Percentiles rank a stretch among this genome's conserved stretches.
Evolutionary conservation across 164 flowering plant genomes (phyloP).

Genomic region (Piper betle): DNA sequence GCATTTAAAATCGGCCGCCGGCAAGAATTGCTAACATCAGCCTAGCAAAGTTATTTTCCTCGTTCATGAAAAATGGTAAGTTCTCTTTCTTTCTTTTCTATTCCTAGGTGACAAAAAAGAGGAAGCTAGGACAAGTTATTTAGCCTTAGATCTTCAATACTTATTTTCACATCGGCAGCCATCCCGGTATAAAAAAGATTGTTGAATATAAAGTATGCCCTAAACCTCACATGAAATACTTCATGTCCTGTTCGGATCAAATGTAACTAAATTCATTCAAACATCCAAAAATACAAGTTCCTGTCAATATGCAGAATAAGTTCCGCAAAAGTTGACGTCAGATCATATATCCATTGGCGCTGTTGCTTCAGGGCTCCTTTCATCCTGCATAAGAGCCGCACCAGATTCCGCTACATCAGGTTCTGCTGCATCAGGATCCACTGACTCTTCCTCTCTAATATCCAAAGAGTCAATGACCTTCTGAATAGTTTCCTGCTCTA

Average conservation of each 20-base stretch:
- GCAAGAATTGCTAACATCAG: no score
- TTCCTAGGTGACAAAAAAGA: no score
- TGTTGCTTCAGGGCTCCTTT: conserved; percentile 18
- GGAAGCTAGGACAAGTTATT: no score
- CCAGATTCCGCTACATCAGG: conserved; percentile 1
- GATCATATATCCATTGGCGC: conserved; percentile 64
- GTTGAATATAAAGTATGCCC: no score
- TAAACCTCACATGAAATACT: background rate
- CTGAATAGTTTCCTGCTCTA: conserved; percentile 58
- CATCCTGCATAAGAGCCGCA: conserved; percentile 15
- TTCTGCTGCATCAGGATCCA: no score
- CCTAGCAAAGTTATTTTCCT: no score
- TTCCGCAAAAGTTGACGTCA: background rate
- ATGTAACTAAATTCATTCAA: background rate
- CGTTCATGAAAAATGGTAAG: no score
- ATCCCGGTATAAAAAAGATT: no score
- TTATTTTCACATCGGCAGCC: no score
- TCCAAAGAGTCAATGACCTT: conserved; percentile 64
- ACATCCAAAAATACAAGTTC: background rate
- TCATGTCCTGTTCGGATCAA: background rate
- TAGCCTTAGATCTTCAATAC: no score
- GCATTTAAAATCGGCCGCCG: no score
- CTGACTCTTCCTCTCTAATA: conserved; percentile 44
- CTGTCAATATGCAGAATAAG: background rate
- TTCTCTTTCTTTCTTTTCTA: no score